Evolutionary conservation across 2,329 filamentous ascomycete species (phyloP).

Genomic region (Coniochaeta sp.): DNA sequence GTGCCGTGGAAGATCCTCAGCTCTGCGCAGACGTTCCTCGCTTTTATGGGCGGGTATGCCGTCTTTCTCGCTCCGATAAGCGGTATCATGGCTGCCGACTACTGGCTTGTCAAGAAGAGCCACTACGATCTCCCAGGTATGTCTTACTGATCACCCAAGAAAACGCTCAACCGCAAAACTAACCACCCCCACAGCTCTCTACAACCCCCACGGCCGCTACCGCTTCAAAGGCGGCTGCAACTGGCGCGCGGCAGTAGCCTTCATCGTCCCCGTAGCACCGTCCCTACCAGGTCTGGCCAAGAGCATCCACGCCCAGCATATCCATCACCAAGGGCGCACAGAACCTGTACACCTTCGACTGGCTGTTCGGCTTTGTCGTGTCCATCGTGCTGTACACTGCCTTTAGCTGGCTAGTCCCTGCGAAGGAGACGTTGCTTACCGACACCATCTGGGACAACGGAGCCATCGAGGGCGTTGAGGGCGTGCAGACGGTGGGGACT

Average conservation of each 20-base stretch:
- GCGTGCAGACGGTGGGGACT: not conserved
- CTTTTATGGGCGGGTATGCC: conserved; percentile 84
- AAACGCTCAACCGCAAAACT: conserved; percentile 35
- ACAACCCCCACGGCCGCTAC: conserved; percentile 69
- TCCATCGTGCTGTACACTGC: conserved; percentile 54
- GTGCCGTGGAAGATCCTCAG: conserved; percentile 78
- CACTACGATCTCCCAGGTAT: conserved; percentile 50
- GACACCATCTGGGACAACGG: conserved; percentile 30
- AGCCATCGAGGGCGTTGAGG: conserved; percentile 13
- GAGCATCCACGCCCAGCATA: conserved; percentile 67
- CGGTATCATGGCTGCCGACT: conserved; percentile 81
- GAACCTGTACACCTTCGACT: conserved; percentile 88
- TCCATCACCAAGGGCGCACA: conserved; percentile 69
- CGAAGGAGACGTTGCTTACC: conserved; percentile 37
- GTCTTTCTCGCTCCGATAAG: conserved; percentile 92
- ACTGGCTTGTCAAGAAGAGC: conserved; percentile 77
- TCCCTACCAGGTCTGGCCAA: conserved; percentile 89
- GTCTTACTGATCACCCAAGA: conserved; percentile 10
- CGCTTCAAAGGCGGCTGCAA: conserved; percentile 68
- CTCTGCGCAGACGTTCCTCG: conserved; percentile 75
- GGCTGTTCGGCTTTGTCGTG: conserved; percentile 77
- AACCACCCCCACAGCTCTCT: conserved; percentile 58
- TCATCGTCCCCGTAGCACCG: conserved; percentile 69
- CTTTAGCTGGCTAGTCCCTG: conserved; percentile 41
- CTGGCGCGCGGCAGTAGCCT: conserved; percentile 78